A percentile compares a stretch with the other conserved stretches of the same genome.
These are phyloP conservation scores for Juglanconis oblonga DNA, from an alignment of 2,329 filamentous ascomycete species.

Conservation along the genomic window DNA sequence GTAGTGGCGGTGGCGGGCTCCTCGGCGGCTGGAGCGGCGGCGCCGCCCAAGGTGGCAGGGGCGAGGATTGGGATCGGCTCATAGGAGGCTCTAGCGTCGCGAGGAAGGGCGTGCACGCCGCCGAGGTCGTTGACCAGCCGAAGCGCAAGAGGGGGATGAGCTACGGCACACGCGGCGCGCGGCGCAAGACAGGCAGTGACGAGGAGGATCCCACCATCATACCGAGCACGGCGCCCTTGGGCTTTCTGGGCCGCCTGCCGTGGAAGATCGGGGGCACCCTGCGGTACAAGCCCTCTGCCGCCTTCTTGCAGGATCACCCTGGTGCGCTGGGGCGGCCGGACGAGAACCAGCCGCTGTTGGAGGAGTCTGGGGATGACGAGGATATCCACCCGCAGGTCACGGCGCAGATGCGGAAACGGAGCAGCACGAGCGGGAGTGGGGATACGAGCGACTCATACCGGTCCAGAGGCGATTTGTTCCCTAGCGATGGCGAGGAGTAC, in stretches of 20 bases:
- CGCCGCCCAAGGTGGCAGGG: conserved; percentile 17
- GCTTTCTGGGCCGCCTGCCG: conserved; percentile 79
- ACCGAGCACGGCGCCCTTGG: conserved; percentile 78
- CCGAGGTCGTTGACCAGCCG: conserved; percentile 60
- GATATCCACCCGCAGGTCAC: conserved; percentile 28
- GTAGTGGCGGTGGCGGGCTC: conserved; percentile 42
- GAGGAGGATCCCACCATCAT: conserved; percentile 84
- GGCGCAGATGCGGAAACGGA: conserved; percentile 56
- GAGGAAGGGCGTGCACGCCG: conserved; percentile 24
- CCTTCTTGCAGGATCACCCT: conserved; percentile 85
- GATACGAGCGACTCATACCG: conserved; percentile 83
- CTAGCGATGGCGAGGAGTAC: conserved; percentile 79
- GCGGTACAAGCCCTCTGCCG: conserved; percentile 86
- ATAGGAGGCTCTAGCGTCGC: conserved; percentile 62
- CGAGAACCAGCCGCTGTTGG: conserved; percentile 70
- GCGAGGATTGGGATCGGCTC: conserved; percentile 81
- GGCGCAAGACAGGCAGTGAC: conserved; percentile 43
- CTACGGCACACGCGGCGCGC: conserved; percentile 67
- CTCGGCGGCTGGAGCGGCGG: conserved; percentile 68
- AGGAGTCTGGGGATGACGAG: conserved; percentile 48
- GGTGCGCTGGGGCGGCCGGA: conserved; percentile 43
- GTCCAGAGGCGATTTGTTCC: conserved; percentile 85
- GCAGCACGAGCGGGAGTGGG: conserved; percentile 74
- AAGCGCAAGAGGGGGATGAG: conserved; percentile 79
- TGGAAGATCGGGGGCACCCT: conserved; percentile 81